These are phyloP conservation scores for Fusarium verticillioides DNA, from an alignment of 2,329 filamentous ascomycete genomes.

Conservation along the genomic window DNA sequence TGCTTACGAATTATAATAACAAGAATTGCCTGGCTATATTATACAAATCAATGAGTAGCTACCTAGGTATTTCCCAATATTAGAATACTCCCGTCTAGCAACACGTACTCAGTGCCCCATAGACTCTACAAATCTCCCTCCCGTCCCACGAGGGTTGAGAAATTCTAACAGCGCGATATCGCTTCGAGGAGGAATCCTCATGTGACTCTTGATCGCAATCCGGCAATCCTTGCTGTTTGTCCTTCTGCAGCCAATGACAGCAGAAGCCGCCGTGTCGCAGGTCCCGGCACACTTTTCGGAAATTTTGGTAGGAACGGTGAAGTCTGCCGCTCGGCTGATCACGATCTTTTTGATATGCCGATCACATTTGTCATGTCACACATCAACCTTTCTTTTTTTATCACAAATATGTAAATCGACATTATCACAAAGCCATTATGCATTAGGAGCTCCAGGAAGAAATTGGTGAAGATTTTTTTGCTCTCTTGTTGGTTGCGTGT, in stretches of 20 bases:
- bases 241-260: constrained; percentile 13
- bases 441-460: not conserved
- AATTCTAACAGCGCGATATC: constrained; percentile 19
- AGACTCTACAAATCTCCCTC: not conserved
- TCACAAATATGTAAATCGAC: not conserved
- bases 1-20: not conserved
- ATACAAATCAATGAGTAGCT: not conserved
- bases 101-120: not conserved
- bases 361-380: not conserved
- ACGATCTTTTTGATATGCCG: constrained; percentile 26
- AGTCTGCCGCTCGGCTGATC: constrained; percentile 5
- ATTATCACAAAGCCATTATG: not conserved
- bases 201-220: constrained; percentile 11
- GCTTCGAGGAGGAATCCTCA: not conserved
- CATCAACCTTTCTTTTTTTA: not conserved
- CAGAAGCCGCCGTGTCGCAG: constrained; percentile 3
- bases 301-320: constrained; percentile 31
- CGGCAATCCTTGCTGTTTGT: constrained; percentile 8
- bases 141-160: not conserved
- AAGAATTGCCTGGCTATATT: not conserved
- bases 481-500: constrained; percentile 8
- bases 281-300: constrained; percentile 18
- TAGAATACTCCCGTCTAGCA: not conserved
- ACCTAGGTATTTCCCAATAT: not conserved
- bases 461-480: constrained; percentile 6